These are phyloP conservation scores for Lecanoromycetidae sp. DNA, from an alignment of 2,329 filamentous ascomycete species.

Conservation along the genomic window DNA sequence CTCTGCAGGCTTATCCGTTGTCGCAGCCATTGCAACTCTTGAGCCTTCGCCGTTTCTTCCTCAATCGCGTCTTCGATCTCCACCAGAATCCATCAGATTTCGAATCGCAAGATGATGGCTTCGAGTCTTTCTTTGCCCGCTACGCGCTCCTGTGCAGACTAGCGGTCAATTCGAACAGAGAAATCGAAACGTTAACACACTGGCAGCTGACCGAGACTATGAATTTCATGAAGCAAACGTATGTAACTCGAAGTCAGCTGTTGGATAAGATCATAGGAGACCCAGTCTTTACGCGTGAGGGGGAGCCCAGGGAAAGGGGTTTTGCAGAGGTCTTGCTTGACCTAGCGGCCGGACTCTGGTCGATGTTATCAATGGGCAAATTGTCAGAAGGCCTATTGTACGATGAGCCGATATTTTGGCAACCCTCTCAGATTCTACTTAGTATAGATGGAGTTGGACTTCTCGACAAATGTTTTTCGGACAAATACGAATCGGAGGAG, in stretches of 20 bases:
- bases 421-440: background rate
- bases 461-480: background rate
- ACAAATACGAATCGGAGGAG: background rate
- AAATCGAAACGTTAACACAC: slow-evolving; percentile 3
- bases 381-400: slow-evolving; percentile 7
- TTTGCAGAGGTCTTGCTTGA: slow-evolving; percentile 2
- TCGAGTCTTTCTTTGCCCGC: slow-evolving; percentile 13
- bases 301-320: background rate
- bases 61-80: slow-evolving; percentile 2
- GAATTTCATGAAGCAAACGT: background rate
- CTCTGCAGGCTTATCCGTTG: background rate
- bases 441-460: background rate
- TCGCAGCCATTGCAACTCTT: slow-evolving; percentile 1
- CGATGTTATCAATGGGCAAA: slow-evolving; percentile 8
- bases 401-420: slow-evolving; percentile 11
- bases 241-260: background rate
- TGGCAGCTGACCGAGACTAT: slow-evolving; percentile 4
- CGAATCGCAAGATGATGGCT: slow-evolving; percentile 49
- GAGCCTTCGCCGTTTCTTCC: background rate
- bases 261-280: background rate
- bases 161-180: slow-evolving; percentile 7
- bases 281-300: background rate
- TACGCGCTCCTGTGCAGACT: slow-evolving; percentile 7
- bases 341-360: slow-evolving; percentile 10
- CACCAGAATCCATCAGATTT: background rate